Base-by-base conservation (phyloP, 1,284 basidiomycete genomes). In the Crucibulum parvulum region DNA sequence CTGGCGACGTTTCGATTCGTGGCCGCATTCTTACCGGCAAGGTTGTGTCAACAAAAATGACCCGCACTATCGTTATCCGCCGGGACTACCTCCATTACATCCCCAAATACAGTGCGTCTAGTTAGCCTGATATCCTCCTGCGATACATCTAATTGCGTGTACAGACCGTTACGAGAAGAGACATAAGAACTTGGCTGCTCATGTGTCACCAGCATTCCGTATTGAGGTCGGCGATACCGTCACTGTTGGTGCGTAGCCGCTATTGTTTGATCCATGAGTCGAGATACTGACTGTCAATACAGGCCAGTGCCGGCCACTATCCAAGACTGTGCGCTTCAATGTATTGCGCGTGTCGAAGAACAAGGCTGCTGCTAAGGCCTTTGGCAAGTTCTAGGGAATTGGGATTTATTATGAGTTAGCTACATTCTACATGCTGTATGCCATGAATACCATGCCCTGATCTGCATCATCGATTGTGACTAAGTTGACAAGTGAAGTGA, bases 41-140 rank as follows among this genome's bases (percentile, higher is more conserved):
- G 78, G 96, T 99, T 68, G 85, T 99, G 61, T 99, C 97, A 67
- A 98, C 96, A 55, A 99, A 99, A 88, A 99, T 99, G 98, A 98
- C 92, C 79, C 95, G 98, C 75, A 99, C 98, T 64, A 88, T 99
- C 78, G 90, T 99, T 83, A 96, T 99, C 84, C 96, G 98, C 68
- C 88, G 98, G 75, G 98, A 99, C 79, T 99, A 99, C 81, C 90
- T 97, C 58, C 98, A 99, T 86, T 99, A 94, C 83, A 90, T 99
- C 76, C 95, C 96, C 72, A 99, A 99, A 87, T 99, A 99, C 90
- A 95, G 93, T 94, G 75, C 67, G 82, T 81, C 16, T 16, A 31
- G 13, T 34, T 41, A 8, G n/a, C 16, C 13, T 37, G 31, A 13
- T 10, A 18, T 31, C 18, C 16, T 24, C 34, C 37, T 55, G 51